Evolutionary conservation across 495 filamentous ascomycete genomes (phyloP), one percentile per base, ranked within the genome.

Genomic region (Hypoxylon fragiforme): DNA sequence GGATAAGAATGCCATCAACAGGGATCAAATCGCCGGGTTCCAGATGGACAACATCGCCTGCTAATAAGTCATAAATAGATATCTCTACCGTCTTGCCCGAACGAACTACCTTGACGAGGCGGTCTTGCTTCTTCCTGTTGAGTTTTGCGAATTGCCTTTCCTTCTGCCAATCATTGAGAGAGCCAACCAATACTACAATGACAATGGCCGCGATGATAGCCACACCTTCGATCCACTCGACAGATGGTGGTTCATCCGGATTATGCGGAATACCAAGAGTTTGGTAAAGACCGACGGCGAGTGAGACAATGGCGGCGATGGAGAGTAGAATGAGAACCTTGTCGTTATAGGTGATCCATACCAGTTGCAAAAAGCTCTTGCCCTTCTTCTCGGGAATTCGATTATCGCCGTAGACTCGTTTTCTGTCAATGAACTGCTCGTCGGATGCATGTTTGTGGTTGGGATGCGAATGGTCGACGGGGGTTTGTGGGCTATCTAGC

Each of bases 341-440:
- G 71, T 95, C 90, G 62, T 92, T 90, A 66, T 90, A 91, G 7
- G 89, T 89, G 63, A 86, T 85, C 89, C 89, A 95, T 65, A 92
- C 85, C 26, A 92, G 59, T 60, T 85, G 79, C 53, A 87, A 76
- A 44, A 95, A 79, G 35, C 74, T 83, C 50, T 89, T 87, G 21
- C 85, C 81, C 61, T 91, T 87, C 65, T 88, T 86, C 46, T 77
- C 80, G 0, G 90, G 90, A 15, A 95, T 66, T 43, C 82, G 70
- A 60, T 95, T 95, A 65, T 90, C 83, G 42, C 77, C 63, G 44
- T 73, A 95, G 14, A 92, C 75, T 26, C 86, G 79, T 62, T 86
- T 85, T 48, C 90, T 77, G 57, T 89, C 85, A 7, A 79, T 70
- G 46, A 85, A 90, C 5, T 56, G 30, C 4, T 62, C 66, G 24